Conservation (phyloP, 2,329 filamentous ascomycete species). For the Aureobasidium mangrovei region DNA sequence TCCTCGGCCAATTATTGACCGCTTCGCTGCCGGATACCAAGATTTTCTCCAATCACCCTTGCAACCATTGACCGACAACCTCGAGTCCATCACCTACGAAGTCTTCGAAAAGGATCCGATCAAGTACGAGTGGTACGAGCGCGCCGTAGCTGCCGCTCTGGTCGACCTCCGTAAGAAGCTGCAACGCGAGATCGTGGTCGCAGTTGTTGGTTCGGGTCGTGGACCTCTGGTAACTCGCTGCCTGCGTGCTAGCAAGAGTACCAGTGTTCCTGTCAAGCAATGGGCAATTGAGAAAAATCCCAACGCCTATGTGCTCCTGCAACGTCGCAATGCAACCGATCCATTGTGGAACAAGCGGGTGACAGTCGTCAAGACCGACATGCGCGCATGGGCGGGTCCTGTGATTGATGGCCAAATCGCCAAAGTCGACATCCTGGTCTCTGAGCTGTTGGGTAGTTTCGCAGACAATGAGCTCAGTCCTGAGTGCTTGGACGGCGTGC, state of each 20-base stretch:
- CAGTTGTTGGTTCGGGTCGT: slow-evolving; percentile 86
- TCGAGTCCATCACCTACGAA: slow-evolving; percentile 95
- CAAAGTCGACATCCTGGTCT: slow-evolving; percentile 85
- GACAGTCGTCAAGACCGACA: slow-evolving; percentile 88
- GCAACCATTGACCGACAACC: slow-evolving; percentile 89
- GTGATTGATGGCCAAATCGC: slow-evolving; percentile 45
- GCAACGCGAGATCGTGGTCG: slow-evolving; percentile 67
- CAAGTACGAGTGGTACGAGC: slow-evolving; percentile 94
- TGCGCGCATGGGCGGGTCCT: slow-evolving; percentile 92
- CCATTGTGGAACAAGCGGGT: slow-evolving; percentile 66
- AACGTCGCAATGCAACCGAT: slow-evolving; percentile 69
- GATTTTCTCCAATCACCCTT: slow-evolving; percentile 94
- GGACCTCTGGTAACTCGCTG: slow-evolving; percentile 86
- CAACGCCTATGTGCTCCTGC: slow-evolving; percentile 88
- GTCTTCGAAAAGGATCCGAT: slow-evolving; percentile 97
- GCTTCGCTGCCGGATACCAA: slow-evolving; percentile 66
- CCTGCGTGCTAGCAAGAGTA: slow-evolving; percentile 65
- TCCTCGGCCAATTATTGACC: slow-evolving; percentile 52
- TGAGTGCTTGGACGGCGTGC: slow-evolving; percentile 92
- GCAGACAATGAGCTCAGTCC: slow-evolving; percentile 95
- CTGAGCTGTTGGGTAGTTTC: slow-evolving; percentile 89
- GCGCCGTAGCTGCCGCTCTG: slow-evolving; percentile 71
- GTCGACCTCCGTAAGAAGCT: slow-evolving; percentile 74
- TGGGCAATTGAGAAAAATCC: slow-evolving; percentile 98
- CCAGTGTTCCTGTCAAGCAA: slow-evolving; percentile 69